Base-by-base conservation (phyloP, 257 asterid species). In the Thymus quinquecostatus region DNA sequence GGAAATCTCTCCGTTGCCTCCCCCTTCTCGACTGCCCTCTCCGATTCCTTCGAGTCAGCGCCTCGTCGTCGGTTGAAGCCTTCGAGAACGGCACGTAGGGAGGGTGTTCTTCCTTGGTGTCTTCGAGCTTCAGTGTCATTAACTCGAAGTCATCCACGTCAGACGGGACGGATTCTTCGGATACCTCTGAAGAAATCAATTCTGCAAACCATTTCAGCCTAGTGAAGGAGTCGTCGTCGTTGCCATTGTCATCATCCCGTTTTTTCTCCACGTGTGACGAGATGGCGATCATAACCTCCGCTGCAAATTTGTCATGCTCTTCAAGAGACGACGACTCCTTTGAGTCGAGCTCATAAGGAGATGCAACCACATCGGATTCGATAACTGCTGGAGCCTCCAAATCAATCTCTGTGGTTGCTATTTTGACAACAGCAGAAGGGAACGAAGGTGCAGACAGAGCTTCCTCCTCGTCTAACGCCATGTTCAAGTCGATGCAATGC, bases 211-310 rank as follows among this genome's bases (percentile, higher is more conserved):
- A 83, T 41, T 83, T 74, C 40, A 92, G 87, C 76, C 54, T 47
- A 10, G 40, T n/a, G 34, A 45, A 58, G 64, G 64, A 64, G 2
- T 64, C 70, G 34, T 80, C 72, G 48, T 6, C 48, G 11, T 6
- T 79, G 21, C 21, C 55, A 13, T 13, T 27, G 13, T 69, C 72
- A 43, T 80, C 72, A 10, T 6, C 55, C 8, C 1, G 48, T 43
- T 43, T 43, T 43, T 43, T 43, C 48, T 48, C 69, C 60, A 57
- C 48, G 12, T 70, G 77, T 10, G 28, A 50, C 29, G 96, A 85
- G 65, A 92, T 81, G 71, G 80, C 69, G n/a, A 89, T 65, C 77
- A 92, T 75, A 71, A 91, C 87, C 71, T 89, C 91, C 10, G 96
- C 98, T 8, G 97, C 98, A 50, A 45, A 13, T 69, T 72, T 80